Base-by-base conservation (phyloP, 2,329 filamentous ascomycete species). In the Pseudogymnoascus sp. region DNA sequence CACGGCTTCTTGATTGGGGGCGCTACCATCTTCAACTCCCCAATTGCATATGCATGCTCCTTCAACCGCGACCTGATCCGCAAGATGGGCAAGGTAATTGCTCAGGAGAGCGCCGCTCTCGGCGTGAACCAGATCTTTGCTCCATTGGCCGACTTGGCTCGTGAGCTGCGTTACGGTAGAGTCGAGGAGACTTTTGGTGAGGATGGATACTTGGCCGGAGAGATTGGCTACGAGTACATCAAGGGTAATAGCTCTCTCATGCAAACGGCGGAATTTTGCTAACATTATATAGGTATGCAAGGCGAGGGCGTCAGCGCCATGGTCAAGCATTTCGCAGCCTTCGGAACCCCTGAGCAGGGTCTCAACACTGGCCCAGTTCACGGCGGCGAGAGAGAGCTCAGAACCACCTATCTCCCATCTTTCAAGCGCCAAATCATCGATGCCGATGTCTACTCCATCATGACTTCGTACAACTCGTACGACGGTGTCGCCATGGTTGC, bases 21-120 rank as follows among this genome's bases (percentile, higher is more conserved):
- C 72, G 88, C 87, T 2, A 91, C 89, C 1, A 89, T 91, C 65
- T 92, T 91, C 78, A 91, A 91, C 74, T 89, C 86, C 1, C 88
- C 89, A 0, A 90, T 91, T 68, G 88, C 79, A 6, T 83, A 88
- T 62, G 88, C 84, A 14, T 90, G 86, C 70, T 87, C 87, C 0
- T 91, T 86, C 77, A 89, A 91, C 71, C 81, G 82, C 0, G 79
- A 77, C 42, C 74, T 90, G 12, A 77, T 90, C 3, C 75, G 85
- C 67, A 81, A 88, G 67, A 90, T 91, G 87, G 88, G 79, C 5
- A 75, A 77, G 3, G 80, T 82, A 16, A 90, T 90, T 67, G 87
- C 81, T 5, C 79, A 83, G 59, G 88, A 92, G 73, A 79, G 87
- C 23, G 77, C 79, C 62, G 83, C 88, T 3, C 75, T 91, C 1